Percentiles rank a stretch among this genome's conserved stretches.
These are phyloP conservation scores for Ogataea populi-albae DNA, from an alignment of 805 yeast species.

Conservation along the genomic window DNA sequence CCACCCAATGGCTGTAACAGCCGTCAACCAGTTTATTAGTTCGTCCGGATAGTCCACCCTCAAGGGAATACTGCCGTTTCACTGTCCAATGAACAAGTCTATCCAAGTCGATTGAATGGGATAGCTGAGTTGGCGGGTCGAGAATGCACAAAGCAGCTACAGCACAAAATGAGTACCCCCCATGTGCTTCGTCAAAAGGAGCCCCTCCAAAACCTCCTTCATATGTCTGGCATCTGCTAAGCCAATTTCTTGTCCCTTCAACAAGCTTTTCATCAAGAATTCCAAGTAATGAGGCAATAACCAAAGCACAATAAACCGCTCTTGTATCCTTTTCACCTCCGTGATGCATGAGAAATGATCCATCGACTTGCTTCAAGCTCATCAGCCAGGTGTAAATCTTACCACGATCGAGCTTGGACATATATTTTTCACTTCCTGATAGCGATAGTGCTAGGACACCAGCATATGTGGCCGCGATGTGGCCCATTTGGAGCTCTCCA, in stretches of 20 bases:
- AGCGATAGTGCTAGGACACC: constrained; percentile 60
- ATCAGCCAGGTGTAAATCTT: constrained; percentile 63
- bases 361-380: constrained; percentile 60
- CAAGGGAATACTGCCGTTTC: constrained; percentile 65
- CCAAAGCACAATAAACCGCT: constrained; percentile 84
- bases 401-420: constrained; percentile 43
- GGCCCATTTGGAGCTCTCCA: constrained; percentile 78
- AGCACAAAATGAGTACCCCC: constrained; percentile 94
- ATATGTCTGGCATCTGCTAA: constrained; percentile 73
- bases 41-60: constrained; percentile 88
- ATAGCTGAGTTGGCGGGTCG: constrained; percentile 35
- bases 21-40: constrained; percentile 94
- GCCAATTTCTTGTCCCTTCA: constrained; percentile 54
- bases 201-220: constrained; percentile 95
- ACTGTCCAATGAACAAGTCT: constrained; percentile 63
- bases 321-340: constrained; percentile 86
- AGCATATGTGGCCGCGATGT: constrained; percentile 83
- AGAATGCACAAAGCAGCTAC: constrained; percentile 57
- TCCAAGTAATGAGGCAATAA: constrained; percentile 62
- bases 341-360: constrained; percentile 71
- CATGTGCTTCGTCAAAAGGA: constrained; percentile 90
- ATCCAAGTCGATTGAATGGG: constrained; percentile 41
- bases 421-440: constrained; percentile 39
- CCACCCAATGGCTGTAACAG: constrained; percentile 95
- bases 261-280: constrained; percentile 60